A percentile compares a stretch with the other conserved stretches of the same genome.
Conservation (phyloP, 2,329 filamentous ascomycete species). For the Talaromyces sp. region DNA sequence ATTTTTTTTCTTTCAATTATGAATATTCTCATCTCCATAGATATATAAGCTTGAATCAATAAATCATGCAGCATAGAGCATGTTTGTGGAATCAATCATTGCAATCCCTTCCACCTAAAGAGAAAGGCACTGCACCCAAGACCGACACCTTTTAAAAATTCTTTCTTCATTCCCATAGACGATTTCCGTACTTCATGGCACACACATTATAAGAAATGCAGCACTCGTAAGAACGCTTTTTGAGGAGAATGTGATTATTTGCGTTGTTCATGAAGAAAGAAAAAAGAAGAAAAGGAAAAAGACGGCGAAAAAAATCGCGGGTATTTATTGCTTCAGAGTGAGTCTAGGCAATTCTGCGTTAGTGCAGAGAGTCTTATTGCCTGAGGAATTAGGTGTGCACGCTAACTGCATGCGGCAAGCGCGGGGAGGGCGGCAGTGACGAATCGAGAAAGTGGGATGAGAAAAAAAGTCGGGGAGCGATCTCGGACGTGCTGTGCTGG, state of each 20-base stretch:
- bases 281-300: constrained; percentile 22
- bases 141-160: constrained; percentile 41
- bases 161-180: constrained; percentile 53
- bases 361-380: background rate
- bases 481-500: constrained; percentile 18
- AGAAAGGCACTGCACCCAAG: constrained; percentile 55
- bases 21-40: too few relatives aligned
- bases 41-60: background rate
- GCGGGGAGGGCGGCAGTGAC: constrained; percentile 8
- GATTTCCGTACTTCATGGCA: constrained; percentile 56
- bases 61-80: background rate
- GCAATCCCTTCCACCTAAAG: constrained; percentile 50
- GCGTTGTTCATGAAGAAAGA: constrained; percentile 53
- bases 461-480: constrained; percentile 1
- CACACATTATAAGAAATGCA: constrained; percentile 20
- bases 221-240: constrained; percentile 55
- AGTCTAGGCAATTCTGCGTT: background rate
- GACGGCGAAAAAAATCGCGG: background rate
- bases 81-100: constrained; percentile 54
- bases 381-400: background rate
- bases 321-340: background rate
- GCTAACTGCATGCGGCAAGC: background rate
- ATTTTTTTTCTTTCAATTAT: background rate
- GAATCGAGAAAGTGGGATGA: constrained; percentile 9
- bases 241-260: constrained; percentile 48